Evolutionary conservation across 768 basidiomycete genomes (phyloP), one percentile per base, ranked within the genome.

Genomic region (Mycena galopus): DNA sequence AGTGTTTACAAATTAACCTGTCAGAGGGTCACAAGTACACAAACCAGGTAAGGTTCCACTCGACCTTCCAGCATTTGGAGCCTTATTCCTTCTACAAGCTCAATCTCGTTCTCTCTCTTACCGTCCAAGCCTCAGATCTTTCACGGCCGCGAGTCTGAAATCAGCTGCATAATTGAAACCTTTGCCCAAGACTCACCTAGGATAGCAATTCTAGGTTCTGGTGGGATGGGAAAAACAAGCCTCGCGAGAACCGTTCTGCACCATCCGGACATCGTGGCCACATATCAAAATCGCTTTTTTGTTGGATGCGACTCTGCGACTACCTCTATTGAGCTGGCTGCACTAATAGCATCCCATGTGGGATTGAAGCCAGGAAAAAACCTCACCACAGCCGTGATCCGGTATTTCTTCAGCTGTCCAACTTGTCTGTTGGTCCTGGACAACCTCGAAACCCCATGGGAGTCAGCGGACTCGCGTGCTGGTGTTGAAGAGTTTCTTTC

Each of bases 201-300:
- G 9, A 58, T 70, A n/a, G 61, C 69, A 3, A 64, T 70, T 32
- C 42, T 70, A 1, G 69, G 69, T 14, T n/a, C 62, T 17, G 69
- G 62, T 33, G 69, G 69, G 2, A n/a, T n/a, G n/a, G n/a, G n/a
- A n/a, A n/a, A n/a, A n/a, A 70, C 69, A 21, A 59, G 39, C 3
- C 42, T 71, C 0, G 69, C 59, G 2, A 37, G n/a, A 4, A 35
- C 69, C 5, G 55, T 65, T 6, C 44, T 71, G 1, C n/a, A 71
- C 33, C 62, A 71, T 19, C 56, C 69, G 2, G 32, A 65, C 7
- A 32, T 44, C 35, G 35, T 37, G 35, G 35, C 35, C 35, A 37
- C 6, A 37, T 37, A 37, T 37, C 35, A 6, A 37, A 37, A 37
- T 37, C 35, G 35, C 35, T 32, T 25, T 25, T 27, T 51, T 51